Conservation (phyloP, 1,139 yeast species). For the Scheffersomyces lignicola region DNA sequence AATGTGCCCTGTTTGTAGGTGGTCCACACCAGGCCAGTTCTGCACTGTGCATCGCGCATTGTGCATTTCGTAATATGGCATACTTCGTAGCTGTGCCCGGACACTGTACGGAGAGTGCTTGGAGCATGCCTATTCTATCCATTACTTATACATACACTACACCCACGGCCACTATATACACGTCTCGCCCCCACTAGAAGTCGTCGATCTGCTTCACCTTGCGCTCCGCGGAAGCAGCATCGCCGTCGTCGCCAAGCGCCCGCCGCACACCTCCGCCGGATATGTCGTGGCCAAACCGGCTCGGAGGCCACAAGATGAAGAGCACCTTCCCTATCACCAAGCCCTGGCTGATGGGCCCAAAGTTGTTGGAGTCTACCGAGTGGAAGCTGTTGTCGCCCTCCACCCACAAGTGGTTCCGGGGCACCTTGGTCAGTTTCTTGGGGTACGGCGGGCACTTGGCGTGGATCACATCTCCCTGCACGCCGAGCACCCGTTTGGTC, state of each 20-base stretch:
- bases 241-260: not conserved
- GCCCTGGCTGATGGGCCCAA: constrained; percentile 84
- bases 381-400: constrained; percentile 90
- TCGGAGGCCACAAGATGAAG: constrained; percentile 65
- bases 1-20: too few species aligned
- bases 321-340: constrained; percentile 74
- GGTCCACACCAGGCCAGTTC: too few species aligned
- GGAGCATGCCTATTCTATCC: too few species aligned
- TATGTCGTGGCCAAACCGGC: constrained; percentile 47
- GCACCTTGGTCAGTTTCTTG: constrained; percentile 57
- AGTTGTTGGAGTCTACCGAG: constrained; percentile 78
- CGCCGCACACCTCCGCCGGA: constrained; percentile 3
- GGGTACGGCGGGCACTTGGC: constrained; percentile 68
- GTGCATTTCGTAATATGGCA: too few species aligned
- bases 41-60: too few species aligned
- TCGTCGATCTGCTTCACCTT: not conserved
- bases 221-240: not conserved
- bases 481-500: constrained; percentile 75
- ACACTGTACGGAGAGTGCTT: too few species aligned
- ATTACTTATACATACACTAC: not conserved
- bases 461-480: constrained; percentile 65
- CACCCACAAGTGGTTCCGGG: constrained; percentile 86
- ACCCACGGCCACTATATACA: constrained; percentile 1
- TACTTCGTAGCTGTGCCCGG: too few species aligned
- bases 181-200: not conserved